phyloP scores from a whole-genome alignment of 371 early-diverging fungal genomes.

The Mortierella sp. region DNA sequence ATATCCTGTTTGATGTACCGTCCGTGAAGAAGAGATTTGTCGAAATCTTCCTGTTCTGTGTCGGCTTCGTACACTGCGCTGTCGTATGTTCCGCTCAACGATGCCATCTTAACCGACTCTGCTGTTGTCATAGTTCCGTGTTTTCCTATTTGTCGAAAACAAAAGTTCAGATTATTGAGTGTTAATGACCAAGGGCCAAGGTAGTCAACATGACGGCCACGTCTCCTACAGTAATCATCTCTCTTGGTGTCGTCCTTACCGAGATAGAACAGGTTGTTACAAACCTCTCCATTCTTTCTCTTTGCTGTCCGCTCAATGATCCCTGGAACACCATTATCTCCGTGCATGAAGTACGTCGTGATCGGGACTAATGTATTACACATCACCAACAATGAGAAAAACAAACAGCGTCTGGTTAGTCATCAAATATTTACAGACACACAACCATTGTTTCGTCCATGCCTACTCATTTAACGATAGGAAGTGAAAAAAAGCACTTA shows the following conservation, averaged over 20 bases:
- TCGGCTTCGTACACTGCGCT: constrained; percentile 51
- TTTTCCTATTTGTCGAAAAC: constrained; percentile 45
- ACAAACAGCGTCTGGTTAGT: not conserved
- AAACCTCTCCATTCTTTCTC: constrained; percentile 80
- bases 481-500: constrained; percentile 34
- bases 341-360: constrained; percentile 83
- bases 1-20: constrained; percentile 49
- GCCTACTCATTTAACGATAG: not conserved
- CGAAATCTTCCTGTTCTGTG: constrained; percentile 21
- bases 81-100: constrained; percentile 72
- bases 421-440: not conserved
- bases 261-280: constrained; percentile 80
- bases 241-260: constrained; percentile 60
- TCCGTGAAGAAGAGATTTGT: constrained; percentile 28
- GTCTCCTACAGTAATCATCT: not conserved
- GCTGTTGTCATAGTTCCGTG: constrained; percentile 79
- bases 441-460: not conserved
- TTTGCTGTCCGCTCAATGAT: constrained; percentile 67
- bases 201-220: too few species aligned
- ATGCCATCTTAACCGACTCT: constrained; percentile 83
- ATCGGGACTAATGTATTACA: constrained; percentile 71
- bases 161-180: not conserved
- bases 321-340: constrained; percentile 72
- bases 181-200: too few species aligned
- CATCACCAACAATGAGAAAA: not conserved